Base-by-base conservation (phyloP, 768 basidiomycete species). In the Rhodotorula paludigena region DNA sequence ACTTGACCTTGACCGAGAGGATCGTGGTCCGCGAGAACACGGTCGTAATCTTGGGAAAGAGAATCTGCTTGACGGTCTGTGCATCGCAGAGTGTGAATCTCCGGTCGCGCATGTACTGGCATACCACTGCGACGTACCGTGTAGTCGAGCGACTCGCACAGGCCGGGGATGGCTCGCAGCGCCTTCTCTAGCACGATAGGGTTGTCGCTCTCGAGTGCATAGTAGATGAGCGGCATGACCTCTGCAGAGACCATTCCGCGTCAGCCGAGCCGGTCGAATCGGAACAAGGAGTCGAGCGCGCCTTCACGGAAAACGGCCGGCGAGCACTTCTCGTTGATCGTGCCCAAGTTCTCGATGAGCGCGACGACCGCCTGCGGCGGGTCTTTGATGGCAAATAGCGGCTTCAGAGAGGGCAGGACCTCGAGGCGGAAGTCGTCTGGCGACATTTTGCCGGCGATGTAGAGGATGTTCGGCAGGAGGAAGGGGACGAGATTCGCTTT, bases 361-460 rank as follows among this genome's bases (percentile, higher is more conserved):
- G 92, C 92, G 57, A 98, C 78, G 90, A 97, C 94, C 71, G 93
- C 96, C 78, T 97, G 93, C 0, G 94, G 93, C 25, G 96, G 94
- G 74, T 99, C 96, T 77, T 89, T 92, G 75, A 97, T 81, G 0
- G 81, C 82, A 71, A 99, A 99, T 25, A 99, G 79, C 0, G 93
- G 94, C 75, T 89, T 92, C 42, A 98, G 82, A 74, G 86, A 88
- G 2, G 92, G 91, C 8, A 98, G 81, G 5, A 97, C 92, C 60
- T 84, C 81, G 25, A 82, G 81, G 1, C 87, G 87, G 75, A 99
- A 99, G 75, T 93, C 91, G 21, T 82, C 76, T 52, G 65, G 83
- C 11, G 88, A 85, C 56, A 98, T 80, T 32, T 86, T 82, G 66
- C 83, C 85, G 30, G 91, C 86, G 64, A 99, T 98, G 55, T 84